phyloP scores from a whole-genome alignment of 1,284 basidiomycete genomes.

The Ceratobasidium sp. region DNA sequence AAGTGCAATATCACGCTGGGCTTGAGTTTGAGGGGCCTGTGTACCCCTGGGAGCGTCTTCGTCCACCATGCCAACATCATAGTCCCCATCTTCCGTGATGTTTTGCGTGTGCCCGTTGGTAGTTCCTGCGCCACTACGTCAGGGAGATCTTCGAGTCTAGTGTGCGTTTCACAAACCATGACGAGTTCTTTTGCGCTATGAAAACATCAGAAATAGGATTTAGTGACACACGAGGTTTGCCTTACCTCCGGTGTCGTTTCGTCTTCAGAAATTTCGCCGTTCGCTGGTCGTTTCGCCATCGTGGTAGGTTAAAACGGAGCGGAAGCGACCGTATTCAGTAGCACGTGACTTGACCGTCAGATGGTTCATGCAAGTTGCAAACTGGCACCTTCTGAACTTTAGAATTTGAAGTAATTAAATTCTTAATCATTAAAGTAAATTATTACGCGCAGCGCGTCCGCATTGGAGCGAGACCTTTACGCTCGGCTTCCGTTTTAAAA shows the following conservation, averaged over 20 bases:
- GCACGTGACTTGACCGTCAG: no score
- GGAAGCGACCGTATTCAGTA: no score
- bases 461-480: no score
- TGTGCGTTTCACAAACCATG: slow-evolving; percentile 34
- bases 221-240: not conserved
- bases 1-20: slow-evolving; percentile 19
- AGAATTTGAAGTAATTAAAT: no score
- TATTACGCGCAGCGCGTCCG: no score
- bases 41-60: slow-evolving; percentile 1
- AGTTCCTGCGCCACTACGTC: not conserved
- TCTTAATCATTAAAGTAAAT: no score
- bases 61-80: slow-evolving; percentile 9
- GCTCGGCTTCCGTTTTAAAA: no score
- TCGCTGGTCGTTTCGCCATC: slow-evolving; percentile 45
- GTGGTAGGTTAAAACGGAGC: not conserved
- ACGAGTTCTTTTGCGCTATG: slow-evolving; percentile 37
- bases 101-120: slow-evolving; percentile 22
- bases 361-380: no score
- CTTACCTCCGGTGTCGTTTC: slow-evolving; percentile 41
- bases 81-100: not conserved
- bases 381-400: no score
- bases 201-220: slow-evolving; percentile 9
- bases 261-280: slow-evolving; percentile 33
- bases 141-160: slow-evolving; percentile 2
- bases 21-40: slow-evolving; percentile 31